Conservation (phyloP, 2,329 filamentous ascomycete genomes). For the Paraphaeosphaeria sporulosa region DNA sequence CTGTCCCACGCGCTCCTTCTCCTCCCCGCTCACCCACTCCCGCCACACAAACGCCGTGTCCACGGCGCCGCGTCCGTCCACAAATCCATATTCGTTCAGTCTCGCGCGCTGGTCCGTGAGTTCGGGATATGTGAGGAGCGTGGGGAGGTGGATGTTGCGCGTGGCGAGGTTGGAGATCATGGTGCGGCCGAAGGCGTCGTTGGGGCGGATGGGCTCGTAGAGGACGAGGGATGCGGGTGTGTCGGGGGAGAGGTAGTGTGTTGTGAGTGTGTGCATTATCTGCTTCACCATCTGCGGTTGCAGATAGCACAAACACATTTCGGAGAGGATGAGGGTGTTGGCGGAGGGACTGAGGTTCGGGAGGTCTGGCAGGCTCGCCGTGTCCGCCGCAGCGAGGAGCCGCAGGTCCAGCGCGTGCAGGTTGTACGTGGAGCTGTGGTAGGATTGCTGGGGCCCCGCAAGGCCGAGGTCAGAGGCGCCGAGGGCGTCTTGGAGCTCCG, state of each 20-base stretch:
- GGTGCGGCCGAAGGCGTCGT: conserved; percentile 86
- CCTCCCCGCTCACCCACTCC: conserved; percentile 71
- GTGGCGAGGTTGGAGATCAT: conserved; percentile 91
- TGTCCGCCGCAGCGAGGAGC: conserved; percentile 53
- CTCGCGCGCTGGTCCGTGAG: conserved; percentile 73
- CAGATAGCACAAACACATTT: conserved; percentile 95
- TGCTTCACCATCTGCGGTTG: conserved; percentile 67
- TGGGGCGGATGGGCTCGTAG: conserved; percentile 87
- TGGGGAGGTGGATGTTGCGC: conserved; percentile 84
- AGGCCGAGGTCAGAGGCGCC: conserved; percentile 32
- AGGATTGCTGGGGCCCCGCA: conserved; percentile 40
- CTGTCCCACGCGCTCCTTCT: conserved; percentile 80
- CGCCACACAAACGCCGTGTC: conserved; percentile 78
- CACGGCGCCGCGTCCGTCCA: conserved; percentile 61
- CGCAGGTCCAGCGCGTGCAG: conserved; percentile 73
- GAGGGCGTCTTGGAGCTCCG: conserved; percentile 40
- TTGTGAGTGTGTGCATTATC: conserved; percentile 61
- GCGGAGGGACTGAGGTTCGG: conserved; percentile 61
- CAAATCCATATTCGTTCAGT: conserved; percentile 72
- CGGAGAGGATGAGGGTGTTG: conserved; percentile 87
- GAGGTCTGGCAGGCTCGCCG: conserved; percentile 37
- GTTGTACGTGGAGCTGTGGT: conserved; percentile 61
- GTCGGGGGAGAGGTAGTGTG: conserved; percentile 48
- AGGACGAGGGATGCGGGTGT: conserved; percentile 70
- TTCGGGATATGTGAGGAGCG: conserved; percentile 74